Evolutionary conservation across 2,329 filamentous ascomycete genomes (phyloP).

Genomic region (Curvularia sp.): DNA sequence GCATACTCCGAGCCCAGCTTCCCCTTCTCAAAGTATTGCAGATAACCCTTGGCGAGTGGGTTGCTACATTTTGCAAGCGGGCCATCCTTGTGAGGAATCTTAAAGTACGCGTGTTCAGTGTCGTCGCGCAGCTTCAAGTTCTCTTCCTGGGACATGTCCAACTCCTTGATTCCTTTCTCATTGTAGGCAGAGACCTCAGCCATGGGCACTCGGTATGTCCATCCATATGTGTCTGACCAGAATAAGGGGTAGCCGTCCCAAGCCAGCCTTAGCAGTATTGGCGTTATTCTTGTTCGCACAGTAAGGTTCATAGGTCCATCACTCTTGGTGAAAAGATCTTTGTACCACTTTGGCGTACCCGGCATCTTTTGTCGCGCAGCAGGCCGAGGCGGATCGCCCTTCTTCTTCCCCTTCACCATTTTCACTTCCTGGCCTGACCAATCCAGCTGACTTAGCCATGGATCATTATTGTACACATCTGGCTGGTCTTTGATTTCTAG

Average conservation of each 20-base stretch:
- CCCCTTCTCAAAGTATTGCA: slow-evolving; percentile 89
- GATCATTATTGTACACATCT: slow-evolving; percentile 76
- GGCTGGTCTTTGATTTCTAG: slow-evolving; percentile 73
- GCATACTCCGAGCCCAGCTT: slow-evolving; percentile 84
- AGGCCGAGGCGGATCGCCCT: slow-evolving; percentile 77
- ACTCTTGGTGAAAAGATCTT: slow-evolving; percentile 78
- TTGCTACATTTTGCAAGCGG: slow-evolving; percentile 82
- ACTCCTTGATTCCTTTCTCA: slow-evolving; percentile 73
- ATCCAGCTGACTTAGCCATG: slow-evolving; percentile 92
- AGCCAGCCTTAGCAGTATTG: slow-evolving; percentile 78
- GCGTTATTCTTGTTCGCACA: slow-evolving; percentile 86
- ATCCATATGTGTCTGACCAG: slow-evolving; percentile 93
- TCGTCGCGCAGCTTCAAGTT: slow-evolving; percentile 72
- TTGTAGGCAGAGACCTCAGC: slow-evolving; percentile 69
- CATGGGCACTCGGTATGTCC: slow-evolving; percentile 82
- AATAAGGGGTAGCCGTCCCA: slow-evolving; percentile 91
- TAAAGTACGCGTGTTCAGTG: slow-evolving; percentile 74
- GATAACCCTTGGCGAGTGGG: slow-evolving; percentile 89
- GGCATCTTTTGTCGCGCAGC: slow-evolving; percentile 88
- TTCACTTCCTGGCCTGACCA: slow-evolving; percentile 93
- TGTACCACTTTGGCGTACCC: slow-evolving; percentile 96
- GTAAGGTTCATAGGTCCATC: slow-evolving; percentile 75
- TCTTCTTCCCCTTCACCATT: slow-evolving; percentile 91
- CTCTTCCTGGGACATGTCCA: slow-evolving; percentile 77
- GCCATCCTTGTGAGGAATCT: slow-evolving; percentile 95